Evolutionary conservation across 225 moss, liverwort and hornwort species (phyloP), one percentile per base, ranked within the genome.

Genomic region (Polytrichum formosum): DNA sequence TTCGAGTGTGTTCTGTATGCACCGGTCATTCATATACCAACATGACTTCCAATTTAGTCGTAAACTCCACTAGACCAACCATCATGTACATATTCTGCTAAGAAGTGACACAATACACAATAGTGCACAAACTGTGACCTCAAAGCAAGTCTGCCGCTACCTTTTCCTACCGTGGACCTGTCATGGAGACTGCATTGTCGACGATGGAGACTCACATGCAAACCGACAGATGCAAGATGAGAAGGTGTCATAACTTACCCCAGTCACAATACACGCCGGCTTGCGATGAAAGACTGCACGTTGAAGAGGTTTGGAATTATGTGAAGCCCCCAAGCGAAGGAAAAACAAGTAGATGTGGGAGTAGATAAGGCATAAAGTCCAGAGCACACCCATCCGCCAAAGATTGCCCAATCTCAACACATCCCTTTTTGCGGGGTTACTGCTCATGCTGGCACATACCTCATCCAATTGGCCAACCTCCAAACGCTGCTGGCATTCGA

Each of bases 371-470:
- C 79, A 82, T 2, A 90, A 62, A 4, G 77, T 74, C 96, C 96
- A 96, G 56, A 89, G 56, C 20, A 90, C 71, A 5, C 83, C 79
- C 96, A 93, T 90, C 59, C 81, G 87, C 65, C 88, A 62, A 63
- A 92, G 26, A 61, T 93, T 96, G 6, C 81, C 84, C 18, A 87
- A 46, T 26, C 81, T 81, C 27, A 93, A 70, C 62, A 92, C 82
- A 23, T 83, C 75, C 68, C 77, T 17, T 22, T 29, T 17, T 22
- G 72, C 25, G 22, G 46, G 16, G 46, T 54, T 8, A 9, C 54
- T 59, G 13, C 26, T 69, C 62, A 35, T 56, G 6, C 13, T 55
- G 21, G 30, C 80, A 16, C 46, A 46, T 77, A 67, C 70, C 56
- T 30, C 70, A 20, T 58, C 58, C 58, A 22, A 46, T 46, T 46